Evolutionary conservation across 441 rosid species (phyloP).

Genomic region (Adansonia gregorii): DNA sequence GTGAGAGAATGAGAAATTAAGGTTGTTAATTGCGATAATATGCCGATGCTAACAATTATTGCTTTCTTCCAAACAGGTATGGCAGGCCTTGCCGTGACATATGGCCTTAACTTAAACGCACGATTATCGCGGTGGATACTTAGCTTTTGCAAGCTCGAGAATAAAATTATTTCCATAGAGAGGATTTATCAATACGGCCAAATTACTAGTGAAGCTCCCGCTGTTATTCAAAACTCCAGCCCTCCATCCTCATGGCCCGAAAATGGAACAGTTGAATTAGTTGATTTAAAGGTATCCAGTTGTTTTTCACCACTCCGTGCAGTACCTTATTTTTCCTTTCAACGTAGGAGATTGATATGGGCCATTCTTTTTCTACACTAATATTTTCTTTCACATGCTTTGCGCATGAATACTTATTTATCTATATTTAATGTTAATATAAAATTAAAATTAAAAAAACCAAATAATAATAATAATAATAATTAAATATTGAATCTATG

Average conservation of each 20-base stretch:
- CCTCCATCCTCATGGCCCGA: conserved; percentile 92
- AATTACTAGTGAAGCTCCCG: conserved; percentile 77
- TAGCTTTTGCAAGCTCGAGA: conserved; percentile 99
- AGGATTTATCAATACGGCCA: conserved; percentile 97
- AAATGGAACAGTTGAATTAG: conserved; percentile 73
- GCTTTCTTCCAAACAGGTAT: conserved; percentile 63
- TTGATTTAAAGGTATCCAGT: conserved; percentile 76
- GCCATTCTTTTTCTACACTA: background rate
- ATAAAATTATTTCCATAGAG: conserved; percentile 95
- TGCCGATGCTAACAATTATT: conserved; percentile 27
- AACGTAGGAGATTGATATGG: background rate
- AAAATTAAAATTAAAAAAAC: no score
- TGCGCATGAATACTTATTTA: no score
- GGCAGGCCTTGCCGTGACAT: conserved; percentile 99
- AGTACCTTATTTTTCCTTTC: background rate
- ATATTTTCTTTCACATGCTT: no score
- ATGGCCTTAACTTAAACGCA: conserved; percentile 96
- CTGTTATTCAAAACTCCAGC: conserved; percentile 59
- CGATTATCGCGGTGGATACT: conserved; percentile 98
- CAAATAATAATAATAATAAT: no score
- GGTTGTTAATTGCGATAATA: conserved; percentile 1
- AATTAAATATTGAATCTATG: no score
- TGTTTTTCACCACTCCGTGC: background rate
- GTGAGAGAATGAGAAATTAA: background rate
- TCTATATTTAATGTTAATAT: no score